Conservation (phyloP, 1,139 yeast genomes). For the Taphrina communis region DNA sequence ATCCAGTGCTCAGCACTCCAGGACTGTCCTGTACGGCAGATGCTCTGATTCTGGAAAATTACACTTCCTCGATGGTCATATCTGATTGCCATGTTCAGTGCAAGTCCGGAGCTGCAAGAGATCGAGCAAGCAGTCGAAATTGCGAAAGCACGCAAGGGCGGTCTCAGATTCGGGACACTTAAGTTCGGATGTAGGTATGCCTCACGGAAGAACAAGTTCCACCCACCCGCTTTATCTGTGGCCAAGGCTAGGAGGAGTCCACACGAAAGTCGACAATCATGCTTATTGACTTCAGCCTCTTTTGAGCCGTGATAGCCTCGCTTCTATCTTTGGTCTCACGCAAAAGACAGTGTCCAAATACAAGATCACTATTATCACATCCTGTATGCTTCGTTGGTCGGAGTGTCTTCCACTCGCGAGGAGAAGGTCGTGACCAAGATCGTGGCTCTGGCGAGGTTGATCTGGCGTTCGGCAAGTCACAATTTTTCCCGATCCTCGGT, state of each 20-base stretch:
- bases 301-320: background rate
- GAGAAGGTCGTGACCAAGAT: background rate
- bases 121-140: background rate
- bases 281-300: conserved; percentile 1
- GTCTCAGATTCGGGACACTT: background rate
- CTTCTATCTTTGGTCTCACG: background rate
- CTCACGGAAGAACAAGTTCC: background rate
- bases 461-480: background rate
- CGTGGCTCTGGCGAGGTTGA: conserved; percentile 1
- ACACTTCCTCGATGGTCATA: too few species aligned
- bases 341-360: too few species aligned
- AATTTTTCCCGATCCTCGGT: conserved; percentile 5
- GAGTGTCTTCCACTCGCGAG: background rate
- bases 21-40: too few species aligned
- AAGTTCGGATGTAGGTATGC: too few species aligned
- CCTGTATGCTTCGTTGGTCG: background rate
- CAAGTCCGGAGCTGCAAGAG: background rate
- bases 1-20: too few species aligned
- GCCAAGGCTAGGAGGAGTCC: background rate
- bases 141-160: background rate
- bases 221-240: conserved; percentile 11
- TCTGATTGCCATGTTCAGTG: background rate
- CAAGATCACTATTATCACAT: background rate
- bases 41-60: too few species aligned
- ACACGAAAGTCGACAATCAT: background rate